Evolutionary conservation across 768 basidiomycete genomes (phyloP).

Genomic region (Exidia glandulosa): DNA sequence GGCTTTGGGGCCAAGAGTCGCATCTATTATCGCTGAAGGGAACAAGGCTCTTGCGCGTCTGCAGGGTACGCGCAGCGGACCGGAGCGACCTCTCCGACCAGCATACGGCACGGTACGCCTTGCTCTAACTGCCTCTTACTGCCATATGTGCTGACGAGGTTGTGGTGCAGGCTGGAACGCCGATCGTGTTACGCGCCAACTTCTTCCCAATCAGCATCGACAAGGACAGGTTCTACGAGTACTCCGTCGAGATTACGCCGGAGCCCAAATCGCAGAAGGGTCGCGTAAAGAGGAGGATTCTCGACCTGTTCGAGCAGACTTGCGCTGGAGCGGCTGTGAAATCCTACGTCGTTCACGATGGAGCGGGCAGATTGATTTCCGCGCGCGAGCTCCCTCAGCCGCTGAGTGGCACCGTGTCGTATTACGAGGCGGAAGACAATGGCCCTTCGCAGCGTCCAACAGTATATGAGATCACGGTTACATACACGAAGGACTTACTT

Average conservation of each 20-base stretch:
- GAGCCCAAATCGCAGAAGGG: conserved; percentile 23
- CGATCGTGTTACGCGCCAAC: conserved; percentile 46
- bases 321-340: conserved; percentile 20
- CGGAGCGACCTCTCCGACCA: conserved; percentile 39
- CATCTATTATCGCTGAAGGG: conserved; percentile 22
- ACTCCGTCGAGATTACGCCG: conserved; percentile 40
- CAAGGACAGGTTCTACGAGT: conserved; percentile 41
- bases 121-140: background rate
- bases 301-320: conserved; percentile 40
- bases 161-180: conserved; percentile 20
- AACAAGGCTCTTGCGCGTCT: conserved; percentile 5
- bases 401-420: background rate
- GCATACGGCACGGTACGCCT: conserved; percentile 35
- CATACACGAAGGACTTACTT: background rate
- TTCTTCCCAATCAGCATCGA: conserved; percentile 42
- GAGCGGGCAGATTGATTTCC: conserved; percentile 35
- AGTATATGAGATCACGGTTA: background rate
- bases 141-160: background rate
- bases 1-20: conserved; percentile 30
- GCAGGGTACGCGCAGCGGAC: background rate
- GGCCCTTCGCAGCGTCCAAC: background rate
- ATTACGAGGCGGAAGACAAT: background rate
- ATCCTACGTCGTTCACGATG: conserved; percentile 38
- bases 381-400: conserved; percentile 31
- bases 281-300: conserved; percentile 38